phyloP scores from a whole-genome alignment of 192 early-diverging fungal genomes.

The Allomyces macrogynus region DNA sequence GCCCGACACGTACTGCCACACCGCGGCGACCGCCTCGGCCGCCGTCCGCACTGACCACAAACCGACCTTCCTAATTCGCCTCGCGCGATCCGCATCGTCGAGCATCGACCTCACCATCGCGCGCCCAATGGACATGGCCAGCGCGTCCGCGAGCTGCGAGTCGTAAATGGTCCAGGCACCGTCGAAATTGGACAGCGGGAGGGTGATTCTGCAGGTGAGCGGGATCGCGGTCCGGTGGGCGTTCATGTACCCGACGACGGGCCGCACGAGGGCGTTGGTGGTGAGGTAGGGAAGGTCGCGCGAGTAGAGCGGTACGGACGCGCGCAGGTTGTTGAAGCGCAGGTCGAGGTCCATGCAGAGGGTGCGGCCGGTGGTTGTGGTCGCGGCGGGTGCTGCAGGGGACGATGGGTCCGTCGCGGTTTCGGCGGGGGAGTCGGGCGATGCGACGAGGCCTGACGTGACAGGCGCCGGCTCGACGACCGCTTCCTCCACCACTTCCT shows the following conservation, averaged over 20 bases:
- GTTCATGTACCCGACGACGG: constrained; percentile 88
- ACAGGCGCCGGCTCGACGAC: not conserved
- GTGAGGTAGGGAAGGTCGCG: constrained; percentile 42
- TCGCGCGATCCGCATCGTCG: not conserved
- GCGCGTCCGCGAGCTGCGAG: constrained; percentile 46
- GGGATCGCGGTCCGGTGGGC: constrained; percentile 68
- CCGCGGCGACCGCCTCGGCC: not conserved
- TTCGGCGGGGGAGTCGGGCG: constrained; percentile 7
- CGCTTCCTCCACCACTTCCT: no score
- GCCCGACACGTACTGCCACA: not conserved
- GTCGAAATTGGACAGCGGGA: constrained; percentile 66
- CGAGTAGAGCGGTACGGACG: constrained; percentile 56
- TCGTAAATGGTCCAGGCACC: constrained; percentile 84
- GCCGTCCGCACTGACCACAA: not conserved
- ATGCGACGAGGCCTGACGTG: not conserved
- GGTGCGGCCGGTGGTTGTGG: constrained; percentile 5
- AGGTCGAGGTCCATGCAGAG: constrained; percentile 60
- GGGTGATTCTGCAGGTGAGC: constrained; percentile 55
- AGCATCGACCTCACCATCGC: not conserved
- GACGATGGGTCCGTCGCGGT: no score
- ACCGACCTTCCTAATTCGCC: not conserved
- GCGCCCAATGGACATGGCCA: constrained; percentile 57
- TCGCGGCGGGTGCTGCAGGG: constrained; percentile 7
- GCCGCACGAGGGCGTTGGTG: constrained; percentile 59
- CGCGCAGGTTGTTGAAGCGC: constrained; percentile 74